Evolutionary conservation across 768 basidiomycete genomes (phyloP).

Genomic region (Rickenella mellea): DNA sequence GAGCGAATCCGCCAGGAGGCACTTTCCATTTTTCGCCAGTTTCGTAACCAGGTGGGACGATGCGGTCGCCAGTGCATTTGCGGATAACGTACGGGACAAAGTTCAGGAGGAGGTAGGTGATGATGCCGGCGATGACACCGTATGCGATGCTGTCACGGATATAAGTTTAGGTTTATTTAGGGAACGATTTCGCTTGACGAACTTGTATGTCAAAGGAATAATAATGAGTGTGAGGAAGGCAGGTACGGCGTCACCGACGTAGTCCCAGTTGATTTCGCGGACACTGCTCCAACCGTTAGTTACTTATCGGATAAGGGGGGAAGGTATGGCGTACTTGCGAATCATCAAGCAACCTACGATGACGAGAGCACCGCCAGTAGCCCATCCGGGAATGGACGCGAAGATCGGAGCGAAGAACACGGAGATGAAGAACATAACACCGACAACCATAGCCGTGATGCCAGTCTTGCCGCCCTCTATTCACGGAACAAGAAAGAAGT

Average conservation of each 20-base stretch:
- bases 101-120: conserved; percentile 65
- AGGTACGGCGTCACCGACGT: conserved; percentile 79
- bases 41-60: conserved; percentile 57
- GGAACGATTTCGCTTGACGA: conserved; percentile 12
- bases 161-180: not conserved
- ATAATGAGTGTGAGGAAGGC: conserved; percentile 77
- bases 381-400: conserved; percentile 80
- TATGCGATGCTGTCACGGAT: conserved; percentile 61
- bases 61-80: conserved; percentile 45
- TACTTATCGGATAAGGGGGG: not conserved
- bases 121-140: conserved; percentile 75
- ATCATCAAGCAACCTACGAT: conserved; percentile 89
- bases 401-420: conserved; percentile 88
- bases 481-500: conserved; percentile 7
- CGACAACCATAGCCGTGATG: conserved; percentile 63
- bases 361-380: conserved; percentile 77
- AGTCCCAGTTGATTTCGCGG: conserved; percentile 83
- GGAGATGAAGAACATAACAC: conserved; percentile 71
- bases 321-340: conserved; percentile 39
- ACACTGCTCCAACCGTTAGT: conserved; percentile 32
- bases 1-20: conserved; percentile 62
- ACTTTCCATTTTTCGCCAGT: conserved; percentile 59
- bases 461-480: conserved; percentile 85
- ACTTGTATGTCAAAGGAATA: conserved; percentile 77
- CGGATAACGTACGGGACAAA: conserved; percentile 50